A percentile compares a stretch with the other conserved stretches of the same genome.
These are phyloP conservation scores for Lathyrus oleraceus DNA, from an alignment of 306 rosid genomes.

Conservation along the genomic window DNA sequence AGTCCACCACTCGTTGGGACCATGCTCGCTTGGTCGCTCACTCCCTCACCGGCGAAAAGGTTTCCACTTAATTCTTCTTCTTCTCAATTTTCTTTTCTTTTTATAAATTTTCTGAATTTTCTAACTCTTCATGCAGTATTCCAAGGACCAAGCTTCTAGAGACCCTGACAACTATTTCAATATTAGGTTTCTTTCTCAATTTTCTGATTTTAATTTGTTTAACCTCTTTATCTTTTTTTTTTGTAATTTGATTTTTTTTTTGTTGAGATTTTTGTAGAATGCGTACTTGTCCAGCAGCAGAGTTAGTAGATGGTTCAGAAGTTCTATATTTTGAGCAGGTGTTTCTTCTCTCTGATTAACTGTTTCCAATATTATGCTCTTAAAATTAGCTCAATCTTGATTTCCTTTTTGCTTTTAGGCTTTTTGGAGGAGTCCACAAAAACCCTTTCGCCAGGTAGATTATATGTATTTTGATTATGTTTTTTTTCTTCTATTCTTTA, in stretches of 20 bases:
- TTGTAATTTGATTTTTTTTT: too few relatives aligned
- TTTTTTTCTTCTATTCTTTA: too few relatives aligned
- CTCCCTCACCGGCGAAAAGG: slow-evolving; percentile 90
- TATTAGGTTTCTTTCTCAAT: too few relatives aligned
- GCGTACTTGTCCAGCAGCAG: slow-evolving; percentile 90
- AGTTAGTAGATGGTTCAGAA: slow-evolving; percentile 87
- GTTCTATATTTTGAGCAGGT: slow-evolving; percentile 88
- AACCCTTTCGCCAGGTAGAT: slow-evolving; percentile 92
- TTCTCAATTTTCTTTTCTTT: too few relatives aligned
- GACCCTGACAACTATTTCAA: too few relatives aligned
- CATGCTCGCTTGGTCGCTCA: slow-evolving; percentile 78
- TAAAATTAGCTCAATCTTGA: slow-evolving; percentile 2
- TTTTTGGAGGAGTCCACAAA: slow-evolving; percentile 93
- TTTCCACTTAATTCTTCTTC: too few relatives aligned
- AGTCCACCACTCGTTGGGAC: slow-evolving; percentile 99
- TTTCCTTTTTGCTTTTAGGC: slow-evolving; percentile 62
- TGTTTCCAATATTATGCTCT: background rate
- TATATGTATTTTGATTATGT: slow-evolving; percentile 11
- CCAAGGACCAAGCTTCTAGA: too few relatives aligned
- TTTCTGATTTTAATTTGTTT: too few relatives aligned
- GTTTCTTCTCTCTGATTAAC: background rate
- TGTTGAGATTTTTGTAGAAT: slow-evolving; percentile 41
- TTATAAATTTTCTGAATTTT: too few relatives aligned
- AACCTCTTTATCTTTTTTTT: too few relatives aligned
- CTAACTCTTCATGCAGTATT: too few relatives aligned